Base-by-base conservation (phyloP, 2,329 filamentous ascomycete genomes). In the Exophiala bonariae region DNA sequence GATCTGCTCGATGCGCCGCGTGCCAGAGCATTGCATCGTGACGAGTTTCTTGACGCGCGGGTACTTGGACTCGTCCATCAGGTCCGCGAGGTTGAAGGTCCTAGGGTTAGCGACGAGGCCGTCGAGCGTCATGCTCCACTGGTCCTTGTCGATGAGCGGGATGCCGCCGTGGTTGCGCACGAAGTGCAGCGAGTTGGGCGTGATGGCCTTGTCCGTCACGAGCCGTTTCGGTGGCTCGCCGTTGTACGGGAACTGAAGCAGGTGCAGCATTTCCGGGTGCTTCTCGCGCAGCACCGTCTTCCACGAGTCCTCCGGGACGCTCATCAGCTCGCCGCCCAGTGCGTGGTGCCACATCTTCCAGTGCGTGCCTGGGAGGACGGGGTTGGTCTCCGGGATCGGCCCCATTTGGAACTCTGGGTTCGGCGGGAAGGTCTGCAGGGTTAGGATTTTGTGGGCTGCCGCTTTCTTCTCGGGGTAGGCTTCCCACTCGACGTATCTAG, bases 91-190 rank as follows among this genome's bases (percentile, higher is more conserved):
- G 0, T 77, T 81, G 42, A 85, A 72, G 1, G 62, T 69, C 44
- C 75, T 74, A 0, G 82, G 81, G 2, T 77, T 69, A 3, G 75
- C 75, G 2, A 86, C 83, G 0, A 85, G 68, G 0, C 83, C 82
- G 46, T 81, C 79, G 3, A 87, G 62, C 1, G 69, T 65, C 14
- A 85, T 68, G 22, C 67, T 74, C 57, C 68, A 83, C 2, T 75
- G 68, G 0, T 78, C 71, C 2, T 74, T 67, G 9, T 85, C 75
- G 43, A 87, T 86, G 3, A 78, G 68, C 0, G 85, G 86, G 16
- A 88, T 81, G 0, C 85, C 84, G 8, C 85, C 84, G 50, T 89
- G 85, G 49, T 89, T 89, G 6, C 85, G 74, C 0, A 89, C 81
- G 54, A 86, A 88, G 55, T 82, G 78, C 14, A 77, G 68, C 4